A percentile compares a stretch with the other conserved stretches of the same genome.
phyloP scores from a whole-genome alignment of 106 monocot species.

The Allium fistulosum region DNA sequence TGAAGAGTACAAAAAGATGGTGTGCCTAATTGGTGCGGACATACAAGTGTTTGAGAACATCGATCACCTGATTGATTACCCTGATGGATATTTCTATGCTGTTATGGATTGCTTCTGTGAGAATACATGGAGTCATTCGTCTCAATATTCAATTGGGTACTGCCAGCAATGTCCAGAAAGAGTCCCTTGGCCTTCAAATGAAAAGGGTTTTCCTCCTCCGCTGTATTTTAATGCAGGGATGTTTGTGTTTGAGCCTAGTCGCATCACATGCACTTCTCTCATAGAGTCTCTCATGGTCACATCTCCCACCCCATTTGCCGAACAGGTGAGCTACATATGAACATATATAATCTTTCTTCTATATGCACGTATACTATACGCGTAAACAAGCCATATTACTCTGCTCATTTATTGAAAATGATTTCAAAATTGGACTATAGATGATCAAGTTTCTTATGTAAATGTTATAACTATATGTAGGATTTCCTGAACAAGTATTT shows the following conservation, averaged over 20 bases:
- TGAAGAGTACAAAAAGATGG: conserved; percentile 58
- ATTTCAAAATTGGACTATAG: neutral
- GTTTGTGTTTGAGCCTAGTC: conserved; percentile 58
- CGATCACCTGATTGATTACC: conserved; percentile 57
- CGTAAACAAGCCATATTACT: neutral
- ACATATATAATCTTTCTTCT: neutral
- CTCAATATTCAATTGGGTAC: conserved; percentile 52
- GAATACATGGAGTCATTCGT: conserved; percentile 73
- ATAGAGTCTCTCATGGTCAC: conserved; percentile 27
- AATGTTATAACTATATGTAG: conserved; percentile 9
- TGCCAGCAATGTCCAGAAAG: conserved; percentile 73
- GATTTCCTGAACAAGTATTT: conserved; percentile 76
- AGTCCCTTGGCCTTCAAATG: conserved; percentile 39
- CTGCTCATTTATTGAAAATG: neutral
- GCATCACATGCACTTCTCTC: conserved; percentile 23
- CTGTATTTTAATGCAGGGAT: conserved; percentile 82
- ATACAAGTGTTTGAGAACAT: conserved; percentile 66
- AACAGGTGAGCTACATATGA: conserved; percentile 31
- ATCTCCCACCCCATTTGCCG: conserved; percentile 58
- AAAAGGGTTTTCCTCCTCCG: conserved; percentile 22
- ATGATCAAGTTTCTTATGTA: neutral
- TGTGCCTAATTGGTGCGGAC: conserved; percentile 70
- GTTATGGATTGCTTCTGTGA: conserved; percentile 88
- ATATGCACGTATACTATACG: neutral
- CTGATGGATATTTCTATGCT: conserved; percentile 51